A percentile compares a stretch with the other conserved stretches of the same genome.
These are phyloP conservation scores for Aspergillus cejpii DNA, from an alignment of 2,329 filamentous ascomycete species.

Conservation along the genomic window DNA sequence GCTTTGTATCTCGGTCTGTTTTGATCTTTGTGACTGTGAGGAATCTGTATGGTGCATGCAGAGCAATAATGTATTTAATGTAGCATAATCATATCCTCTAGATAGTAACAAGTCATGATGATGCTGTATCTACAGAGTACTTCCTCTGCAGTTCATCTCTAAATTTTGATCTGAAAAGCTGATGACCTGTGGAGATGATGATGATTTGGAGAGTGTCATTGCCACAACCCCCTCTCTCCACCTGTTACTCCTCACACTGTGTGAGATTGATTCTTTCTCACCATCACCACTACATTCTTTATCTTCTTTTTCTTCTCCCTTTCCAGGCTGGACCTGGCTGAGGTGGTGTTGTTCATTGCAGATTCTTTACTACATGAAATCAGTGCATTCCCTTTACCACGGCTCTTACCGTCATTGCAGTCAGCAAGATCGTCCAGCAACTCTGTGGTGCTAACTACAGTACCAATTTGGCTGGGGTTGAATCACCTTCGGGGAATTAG, in stretches of 20 bases:
- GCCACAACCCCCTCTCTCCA: slow-evolving; percentile 5
- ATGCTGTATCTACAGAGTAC: too few relatives aligned
- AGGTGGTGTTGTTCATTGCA: slow-evolving; percentile 8
- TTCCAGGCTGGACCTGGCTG: slow-evolving; percentile 33
- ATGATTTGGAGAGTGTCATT: slow-evolving; percentile 6
- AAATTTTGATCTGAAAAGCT: neutral
- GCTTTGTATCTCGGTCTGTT: neutral
- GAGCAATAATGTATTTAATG: neutral
- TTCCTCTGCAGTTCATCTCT: too few relatives aligned
- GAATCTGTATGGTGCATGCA: neutral
- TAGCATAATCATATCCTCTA: too few relatives aligned
- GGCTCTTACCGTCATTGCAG: slow-evolving; percentile 8
- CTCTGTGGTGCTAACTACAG: too few relatives aligned
- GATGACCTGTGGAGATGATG: slow-evolving; percentile 11
- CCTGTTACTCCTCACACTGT: neutral
- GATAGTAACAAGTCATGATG: too few relatives aligned
- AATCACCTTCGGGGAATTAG: neutral
- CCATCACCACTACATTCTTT: slow-evolving; percentile 2
- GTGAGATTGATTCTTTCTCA: slow-evolving; percentile 2
- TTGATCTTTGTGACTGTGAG: too few relatives aligned
- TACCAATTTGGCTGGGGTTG: neutral
- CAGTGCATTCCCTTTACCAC: slow-evolving; percentile 13
- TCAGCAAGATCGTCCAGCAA: slow-evolving; percentile 3
- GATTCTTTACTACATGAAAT: slow-evolving; percentile 5
- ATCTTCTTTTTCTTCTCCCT: slow-evolving; percentile 2